Evolutionary conservation across 352 stramenopile species (phyloP), one percentile per base, ranked within the genome.

Genomic region (Elongisporangium prolatum): DNA sequence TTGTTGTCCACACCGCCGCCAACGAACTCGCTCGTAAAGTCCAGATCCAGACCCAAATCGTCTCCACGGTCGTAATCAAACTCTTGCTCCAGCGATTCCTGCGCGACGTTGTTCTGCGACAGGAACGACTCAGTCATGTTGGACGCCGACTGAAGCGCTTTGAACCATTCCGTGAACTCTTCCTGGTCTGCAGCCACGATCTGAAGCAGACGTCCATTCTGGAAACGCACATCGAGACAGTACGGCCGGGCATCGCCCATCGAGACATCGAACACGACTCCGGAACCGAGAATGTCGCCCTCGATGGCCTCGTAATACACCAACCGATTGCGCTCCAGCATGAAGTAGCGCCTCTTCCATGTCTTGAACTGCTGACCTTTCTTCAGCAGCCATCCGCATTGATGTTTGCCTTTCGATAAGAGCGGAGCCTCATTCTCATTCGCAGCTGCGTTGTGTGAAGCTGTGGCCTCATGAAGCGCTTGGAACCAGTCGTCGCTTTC

Each of bases 341-440:
- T 65, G 44, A 95, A 90, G 58, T 85, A 92, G 8, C 80, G 72
- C n/a, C 77, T 69, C 65, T 93, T 95, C 86, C 86, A 95, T 0
- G 69, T 89, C 71, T 91, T 90, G 55, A 93, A 84, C 49, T 81
- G 74, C 56, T 93, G 82, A 1, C 86, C 86, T 63, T 88, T 79
- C 63, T 95, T 95, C 52, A 91, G 57, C 1, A 95, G 69, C 84
- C 84, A 95, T 20, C 85, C 85, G 11, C 49, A 52, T n/a, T 52
- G 18, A 5, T 25, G 48, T 7, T 52, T 52, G 18, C 18, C 48
- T 14, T 21, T 52, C 7, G 34, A 17, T 17, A 37, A 21, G 21
- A 20, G 11, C 24, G 52, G 16, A 25, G 16, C 44, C 5, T 3
- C 21, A 10, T 48, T 9, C 4, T 48, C 52, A 49, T 10, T 57